A percentile compares a stretch with the other conserved stretches of the same genome.
Evolutionary conservation across 2,329 filamentous ascomycete genomes (phyloP).

Genomic region (Periconia sp.): DNA sequence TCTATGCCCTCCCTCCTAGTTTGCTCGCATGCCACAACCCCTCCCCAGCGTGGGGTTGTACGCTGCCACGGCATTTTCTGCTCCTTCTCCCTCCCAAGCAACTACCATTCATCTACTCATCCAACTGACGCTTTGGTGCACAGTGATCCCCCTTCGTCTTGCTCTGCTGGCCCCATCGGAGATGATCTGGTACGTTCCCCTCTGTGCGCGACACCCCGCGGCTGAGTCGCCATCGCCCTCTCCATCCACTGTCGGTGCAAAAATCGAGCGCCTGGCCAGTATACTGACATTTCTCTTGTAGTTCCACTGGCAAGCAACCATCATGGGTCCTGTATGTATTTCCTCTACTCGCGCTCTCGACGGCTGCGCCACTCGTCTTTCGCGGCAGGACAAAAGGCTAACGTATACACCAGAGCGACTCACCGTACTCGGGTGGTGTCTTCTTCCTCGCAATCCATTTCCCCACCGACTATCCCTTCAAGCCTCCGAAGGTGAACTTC

Average conservation of each 20-base stretch:
- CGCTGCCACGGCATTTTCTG: constrained; percentile 14
- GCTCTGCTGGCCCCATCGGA: constrained; percentile 94
- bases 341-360: not conserved
- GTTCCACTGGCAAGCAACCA: constrained; percentile 99
- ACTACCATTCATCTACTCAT: constrained; percentile 4
- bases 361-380: constrained; percentile 10
- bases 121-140: constrained; percentile 35
- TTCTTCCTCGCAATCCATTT: constrained; percentile 99
- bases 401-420: constrained; percentile 69
- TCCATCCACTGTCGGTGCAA: constrained; percentile 1
- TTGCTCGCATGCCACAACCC: constrained; percentile 42
- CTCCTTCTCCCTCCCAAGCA: constrained; percentile 2
- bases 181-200: constrained; percentile 86
- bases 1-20: constrained; percentile 19
- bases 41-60: constrained; percentile 31
- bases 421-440: constrained; percentile 95
- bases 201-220: constrained; percentile 23
- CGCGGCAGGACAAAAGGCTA: constrained; percentile 24
- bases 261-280: not conserved
- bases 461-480: constrained; percentile 99
- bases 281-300: constrained; percentile 47
- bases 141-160: constrained; percentile 97
- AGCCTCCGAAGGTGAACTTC: constrained; percentile 99
- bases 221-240: constrained; percentile 30
- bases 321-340: constrained; percentile 94